Base-by-base conservation (phyloP, 1,284 basidiomycete genomes). In the Naganishia cerealis region DNA sequence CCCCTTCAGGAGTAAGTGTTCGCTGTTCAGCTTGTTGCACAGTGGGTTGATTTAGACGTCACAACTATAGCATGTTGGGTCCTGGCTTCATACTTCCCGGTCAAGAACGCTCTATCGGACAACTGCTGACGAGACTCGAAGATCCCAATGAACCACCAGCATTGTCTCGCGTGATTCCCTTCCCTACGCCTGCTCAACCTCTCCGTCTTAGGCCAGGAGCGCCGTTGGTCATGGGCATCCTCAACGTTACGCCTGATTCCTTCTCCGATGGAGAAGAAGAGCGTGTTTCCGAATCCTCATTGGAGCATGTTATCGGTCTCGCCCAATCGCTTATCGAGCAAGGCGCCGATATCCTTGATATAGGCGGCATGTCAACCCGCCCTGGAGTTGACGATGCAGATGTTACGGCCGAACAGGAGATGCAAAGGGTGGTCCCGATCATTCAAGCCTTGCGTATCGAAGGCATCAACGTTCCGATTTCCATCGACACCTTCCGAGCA, bases 191-290 rank as follows among this genome's bases (percentile, higher is more conserved):
- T 80, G 84, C 76, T 87, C 86, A 86, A 79, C 78, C 76, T n/a
- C 83, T 86, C 71, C 81, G 83, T 1, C 74, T 80, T 56, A 66
- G 71, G 69, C 72, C 75, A 39, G 73, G 77, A 13, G 74, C 73
- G 36, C 93, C 91, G 1, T 85, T 86, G 68, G 79, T 98, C 69
- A 99, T 99, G 96, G 90, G 90, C 0, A 97, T 93, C 5, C 85
- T 99, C 72, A 98, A 99, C 77, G 86, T 87, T 3, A 99, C 96
- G 0, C 96, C 96, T 1, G 94, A 99, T 80, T 97, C 94, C 0
- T 99, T 99, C 81, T 98, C 94, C 0, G 94, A 98, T 72, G 93
- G 93, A 15, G 68, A 72, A 33, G 43, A n/a, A 16, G 66, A 59
- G 16, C 38, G 57, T 26, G 66, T 53, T 24, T 56, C 61, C 9